Evolutionary conservation across 192 early-diverging fungal species (phyloP), one percentile per base, ranked within the genome.

Genomic region (Coemansia sp.): DNA sequence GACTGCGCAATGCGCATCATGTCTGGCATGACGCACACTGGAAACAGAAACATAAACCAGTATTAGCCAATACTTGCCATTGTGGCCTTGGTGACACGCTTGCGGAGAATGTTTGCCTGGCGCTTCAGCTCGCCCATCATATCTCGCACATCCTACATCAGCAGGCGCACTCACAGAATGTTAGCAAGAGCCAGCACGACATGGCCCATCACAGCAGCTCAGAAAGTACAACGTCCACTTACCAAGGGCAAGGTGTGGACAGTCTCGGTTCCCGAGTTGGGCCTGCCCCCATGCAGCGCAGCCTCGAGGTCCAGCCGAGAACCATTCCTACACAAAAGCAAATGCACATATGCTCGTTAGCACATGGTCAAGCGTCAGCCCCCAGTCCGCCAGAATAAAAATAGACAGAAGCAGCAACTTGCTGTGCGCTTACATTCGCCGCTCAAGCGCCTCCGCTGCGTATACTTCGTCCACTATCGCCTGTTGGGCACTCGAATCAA

Each of bases 41-140:
- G 24, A 46, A 46, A 21, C 43, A 14, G 43, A 46, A 35, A 11
- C 32, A 38, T 11, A 38, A 50, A 37, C 15, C 36, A 58, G 19
- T 11, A 10, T 42, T 44, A 26, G 34, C n/a, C 9, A 33, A 26
- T 34, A 59, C 74, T 67, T 76, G 68, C 68, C 74, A 77, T 77
- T 67, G 74, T 42, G 14, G 74, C 74, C 57, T 65, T 71, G 11
- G 74, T 77, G 19, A 77, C 68, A 21, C 74, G 74, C 59, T 71
- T 71, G 41, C 74, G 74, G 62, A 71, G 41, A 17, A 71, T 35
- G 19, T 65, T 66, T 35, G 74, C 74, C 53, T 77, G 68, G 34
- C 56, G 41, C 54, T 77, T 77, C 11, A 77, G 57, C 44, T 77
- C 74, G 5, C 74, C 74, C 55, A 77, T 53, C 38, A 44, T 17